Percentiles rank a stretch among this genome's conserved stretches.
These are phyloP conservation scores for Aspergillus nomiae DNA, from an alignment of 2,329 filamentous ascomycete genomes.

Conservation along the genomic window DNA sequence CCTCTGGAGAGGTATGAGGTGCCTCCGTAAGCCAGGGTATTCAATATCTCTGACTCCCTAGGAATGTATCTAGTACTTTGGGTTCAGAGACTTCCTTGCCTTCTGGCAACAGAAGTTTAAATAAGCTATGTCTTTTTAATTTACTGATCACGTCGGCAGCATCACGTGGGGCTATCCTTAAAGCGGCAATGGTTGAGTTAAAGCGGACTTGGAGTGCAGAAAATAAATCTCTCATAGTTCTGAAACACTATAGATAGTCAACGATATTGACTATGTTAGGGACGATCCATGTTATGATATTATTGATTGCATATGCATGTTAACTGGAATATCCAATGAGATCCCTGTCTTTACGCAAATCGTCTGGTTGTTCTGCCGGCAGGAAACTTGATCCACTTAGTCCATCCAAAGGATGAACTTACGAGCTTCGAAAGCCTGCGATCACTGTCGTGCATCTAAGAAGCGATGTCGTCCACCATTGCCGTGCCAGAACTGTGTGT, in stretches of 20 bases:
- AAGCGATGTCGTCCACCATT: constrained; percentile 1
- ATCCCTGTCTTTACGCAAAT: neutral
- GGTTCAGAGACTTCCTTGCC: neutral
- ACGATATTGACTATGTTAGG: neutral
- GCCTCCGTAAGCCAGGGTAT: neutral
- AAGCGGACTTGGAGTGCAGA: neutral
- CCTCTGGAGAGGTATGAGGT: neutral
- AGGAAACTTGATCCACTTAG: neutral
- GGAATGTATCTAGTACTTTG: neutral
- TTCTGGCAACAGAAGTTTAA: neutral
- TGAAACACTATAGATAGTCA: neutral
- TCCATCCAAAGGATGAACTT: neutral
- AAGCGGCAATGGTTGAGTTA: neutral
- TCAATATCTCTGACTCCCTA: neutral
- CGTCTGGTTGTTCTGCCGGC: neutral
- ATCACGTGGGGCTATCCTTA: neutral
- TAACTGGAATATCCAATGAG: neutral
- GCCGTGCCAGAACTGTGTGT: neutral
- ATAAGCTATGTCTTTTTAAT: neutral
- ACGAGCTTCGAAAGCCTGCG: constrained; percentile 1
- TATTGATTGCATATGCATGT: neutral
- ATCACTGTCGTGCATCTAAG: constrained; percentile 2
- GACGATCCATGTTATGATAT: neutral
- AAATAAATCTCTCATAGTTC: neutral
- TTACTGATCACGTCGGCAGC: neutral